Evolutionary conservation across 1,284 basidiomycete genomes (phyloP), one percentile per base, ranked within the genome.

Genomic region (Leccinum variabile): DNA sequence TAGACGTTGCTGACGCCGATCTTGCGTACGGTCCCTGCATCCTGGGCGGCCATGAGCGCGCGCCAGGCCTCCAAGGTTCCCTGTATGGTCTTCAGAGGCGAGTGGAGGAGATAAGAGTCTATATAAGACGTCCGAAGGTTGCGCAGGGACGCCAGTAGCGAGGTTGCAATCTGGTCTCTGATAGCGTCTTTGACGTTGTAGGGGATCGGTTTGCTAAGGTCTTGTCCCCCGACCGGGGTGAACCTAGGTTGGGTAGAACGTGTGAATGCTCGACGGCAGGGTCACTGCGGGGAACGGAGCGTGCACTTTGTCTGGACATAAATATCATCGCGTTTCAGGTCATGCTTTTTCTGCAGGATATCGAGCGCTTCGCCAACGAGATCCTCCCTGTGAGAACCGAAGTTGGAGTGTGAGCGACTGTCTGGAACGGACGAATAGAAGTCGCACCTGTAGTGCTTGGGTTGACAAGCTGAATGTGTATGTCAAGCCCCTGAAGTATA

Each of bases 1-100:
- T 94, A 92, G 5, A 85, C 81, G 70, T 94, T 94, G 75, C 90
- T 91, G 50, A 94, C 77, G 1, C 92, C 92, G 57, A 94, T 87
- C 66, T 78, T 72, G 59, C 77, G 80, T 13, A 91, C 82, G 60
- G 82, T 83, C 11, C 89, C 90, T 46, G 81, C 77, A 60, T 87
- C 82, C 63, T 89, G 87, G 49, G 90, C 77, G 1, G 73, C 68
- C 54, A 86, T 82, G 3, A 94, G 82, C 0, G 79, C 78, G 16
- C 76, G 77, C 85, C 90, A 94, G 0, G 90, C 91, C 60, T 84
- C 81, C 50, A 88, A 72, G 2, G 90, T 93, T 60, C 83, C 76
- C 52, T 81, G 75, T 11, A 81, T 72, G 0, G 84, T 88, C 2
- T 76, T 79, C 52, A 93, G 74, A 2, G 91, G 91, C 1, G 88